Conservation (phyloP, 345 rosid genomes). For the Syzygium oleosum region DNA sequence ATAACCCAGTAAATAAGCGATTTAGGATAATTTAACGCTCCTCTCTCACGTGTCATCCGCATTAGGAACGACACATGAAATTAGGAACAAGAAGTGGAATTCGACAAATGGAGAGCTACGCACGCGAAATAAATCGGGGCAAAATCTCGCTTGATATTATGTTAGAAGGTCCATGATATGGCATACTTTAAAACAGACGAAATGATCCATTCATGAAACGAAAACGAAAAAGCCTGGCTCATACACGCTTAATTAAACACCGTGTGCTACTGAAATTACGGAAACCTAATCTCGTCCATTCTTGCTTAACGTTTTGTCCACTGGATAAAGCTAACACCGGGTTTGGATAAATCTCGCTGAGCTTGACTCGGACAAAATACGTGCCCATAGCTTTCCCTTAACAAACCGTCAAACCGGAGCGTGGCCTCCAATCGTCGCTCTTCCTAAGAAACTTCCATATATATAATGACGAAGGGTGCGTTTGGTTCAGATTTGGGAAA, state of each 20-base stretch:
- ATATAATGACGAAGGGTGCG: too few species aligned
- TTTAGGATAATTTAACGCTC: background rate
- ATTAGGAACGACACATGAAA: background rate
- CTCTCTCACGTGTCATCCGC: background rate
- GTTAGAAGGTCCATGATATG: background rate
- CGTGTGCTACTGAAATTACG: too few species aligned
- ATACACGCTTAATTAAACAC: background rate
- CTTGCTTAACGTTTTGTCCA: too few species aligned
- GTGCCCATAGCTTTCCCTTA: background rate
- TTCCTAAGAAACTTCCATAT: background rate
- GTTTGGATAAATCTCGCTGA: too few species aligned
- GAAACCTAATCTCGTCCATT: too few species aligned
- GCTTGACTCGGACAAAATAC: background rate
- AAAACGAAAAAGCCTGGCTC: background rate
- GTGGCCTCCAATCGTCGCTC: background rate
- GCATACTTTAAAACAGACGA: background rate
- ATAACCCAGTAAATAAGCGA: background rate
- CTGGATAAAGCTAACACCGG: too few species aligned
- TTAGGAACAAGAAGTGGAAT: background rate
- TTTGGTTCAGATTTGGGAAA: too few species aligned
- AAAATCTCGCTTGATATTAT: background rate
- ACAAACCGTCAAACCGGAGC: rapidly evolving
- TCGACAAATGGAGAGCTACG: background rate
- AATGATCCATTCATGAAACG: background rate
- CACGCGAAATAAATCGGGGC: background rate